Percentiles rank a stretch among this genome's conserved stretches.
Conservation (phyloP, 2,329 filamentous ascomycete species). For the Penicillium sp. region DNA sequence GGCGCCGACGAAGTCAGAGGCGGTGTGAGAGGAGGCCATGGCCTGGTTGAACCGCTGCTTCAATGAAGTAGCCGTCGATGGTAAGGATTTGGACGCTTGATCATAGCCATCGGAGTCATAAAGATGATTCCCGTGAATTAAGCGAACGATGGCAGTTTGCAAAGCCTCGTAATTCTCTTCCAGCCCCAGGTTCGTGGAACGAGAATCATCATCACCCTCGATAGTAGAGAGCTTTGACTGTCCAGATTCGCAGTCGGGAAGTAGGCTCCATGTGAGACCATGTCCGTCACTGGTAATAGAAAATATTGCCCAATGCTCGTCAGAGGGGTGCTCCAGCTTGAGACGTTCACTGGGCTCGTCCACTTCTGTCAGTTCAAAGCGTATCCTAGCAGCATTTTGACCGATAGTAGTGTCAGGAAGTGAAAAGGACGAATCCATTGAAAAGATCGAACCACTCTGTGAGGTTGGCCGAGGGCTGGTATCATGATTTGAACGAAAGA, state of each 20-base stretch:
- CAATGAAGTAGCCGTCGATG: constrained; percentile 24
- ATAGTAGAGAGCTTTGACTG: constrained; percentile 62
- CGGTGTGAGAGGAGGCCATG: constrained; percentile 70
- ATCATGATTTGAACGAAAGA: constrained; percentile 34
- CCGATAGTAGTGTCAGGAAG: constrained; percentile 25
- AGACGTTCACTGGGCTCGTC: constrained; percentile 48
- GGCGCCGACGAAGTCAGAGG: constrained; percentile 78
- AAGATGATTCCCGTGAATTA: constrained; percentile 80
- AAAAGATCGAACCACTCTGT: constrained; percentile 29
- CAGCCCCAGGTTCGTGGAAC: constrained; percentile 52
- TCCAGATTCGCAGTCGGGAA: constrained; percentile 50
- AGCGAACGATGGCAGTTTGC: constrained; percentile 73
- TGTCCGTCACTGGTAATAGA: constrained; percentile 74
- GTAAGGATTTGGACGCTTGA: constrained; percentile 4
- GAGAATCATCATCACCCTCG: constrained; percentile 47
- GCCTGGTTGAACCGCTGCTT: constrained; percentile 58
- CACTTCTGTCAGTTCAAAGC: constrained; percentile 41
- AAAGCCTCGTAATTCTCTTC: constrained; percentile 78
- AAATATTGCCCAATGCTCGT: constrained; percentile 77
- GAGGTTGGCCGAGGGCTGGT: constrained; percentile 24
- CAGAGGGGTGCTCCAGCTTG: constrained; percentile 69
- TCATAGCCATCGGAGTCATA: constrained; percentile 53
- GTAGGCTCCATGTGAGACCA: constrained; percentile 64
- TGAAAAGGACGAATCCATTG: no score
- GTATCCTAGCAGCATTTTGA: constrained; percentile 40